Conservation (phyloP, 352 stramenopile species). For the Globisporangium parvum region DNA sequence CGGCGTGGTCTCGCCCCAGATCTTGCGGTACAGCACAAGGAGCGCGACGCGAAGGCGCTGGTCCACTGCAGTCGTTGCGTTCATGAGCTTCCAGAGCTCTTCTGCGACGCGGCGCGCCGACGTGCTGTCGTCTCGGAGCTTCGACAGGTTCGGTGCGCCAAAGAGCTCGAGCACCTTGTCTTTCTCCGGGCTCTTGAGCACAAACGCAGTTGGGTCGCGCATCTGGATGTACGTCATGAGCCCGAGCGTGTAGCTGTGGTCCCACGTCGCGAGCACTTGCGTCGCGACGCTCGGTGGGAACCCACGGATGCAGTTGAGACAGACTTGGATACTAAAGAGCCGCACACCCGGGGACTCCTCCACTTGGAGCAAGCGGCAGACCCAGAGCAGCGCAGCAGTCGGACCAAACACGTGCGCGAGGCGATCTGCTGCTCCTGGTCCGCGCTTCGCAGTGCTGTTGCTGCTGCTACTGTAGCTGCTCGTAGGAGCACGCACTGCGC, state of each 20-base stretch:
- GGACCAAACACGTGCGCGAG: conserved; percentile 59
- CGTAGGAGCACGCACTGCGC: not conserved
- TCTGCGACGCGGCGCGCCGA: conserved; percentile 63
- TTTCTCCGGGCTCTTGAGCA: conserved; percentile 69
- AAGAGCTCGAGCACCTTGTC: conserved; percentile 67
- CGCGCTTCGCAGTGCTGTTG: conserved; percentile 3
- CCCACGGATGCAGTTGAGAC: conserved; percentile 72
- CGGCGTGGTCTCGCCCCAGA: conserved; percentile 80
- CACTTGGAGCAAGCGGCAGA: conserved; percentile 47
- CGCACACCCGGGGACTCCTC: conserved; percentile 71
- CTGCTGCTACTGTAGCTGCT: conserved; percentile 4
- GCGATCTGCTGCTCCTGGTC: conserved; percentile 16
- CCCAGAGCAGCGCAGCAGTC: conserved; percentile 62
- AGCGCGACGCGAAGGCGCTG: conserved; percentile 72
- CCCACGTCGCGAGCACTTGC: conserved; percentile 72
- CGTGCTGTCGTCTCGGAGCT: conserved; percentile 70
- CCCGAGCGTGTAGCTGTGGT: conserved; percentile 76
- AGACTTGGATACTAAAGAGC: conserved; percentile 72
- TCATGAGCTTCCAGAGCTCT: conserved; percentile 74
- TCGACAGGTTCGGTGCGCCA: conserved; percentile 41
- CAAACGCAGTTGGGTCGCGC: conserved; percentile 65
- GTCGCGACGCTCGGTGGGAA: conserved; percentile 67
- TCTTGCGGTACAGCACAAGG: conserved; percentile 68
- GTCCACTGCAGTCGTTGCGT: conserved; percentile 46
- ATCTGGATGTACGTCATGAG: conserved; percentile 76